Conservation (phyloP, 306 rosid species). For the Trifolium pratense region DNA sequence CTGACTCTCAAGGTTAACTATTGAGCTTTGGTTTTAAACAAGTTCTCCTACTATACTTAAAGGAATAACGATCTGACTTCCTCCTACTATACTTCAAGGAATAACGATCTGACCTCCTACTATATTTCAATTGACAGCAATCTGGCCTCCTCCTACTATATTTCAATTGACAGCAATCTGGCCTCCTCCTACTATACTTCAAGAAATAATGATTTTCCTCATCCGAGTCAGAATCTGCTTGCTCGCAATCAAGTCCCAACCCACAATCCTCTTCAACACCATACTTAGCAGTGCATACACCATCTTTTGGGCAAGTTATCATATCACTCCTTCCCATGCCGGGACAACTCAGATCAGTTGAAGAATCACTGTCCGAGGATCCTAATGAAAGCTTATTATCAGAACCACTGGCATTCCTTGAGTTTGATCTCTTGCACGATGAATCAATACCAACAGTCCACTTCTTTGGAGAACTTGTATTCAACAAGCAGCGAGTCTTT, state of each 20-base stretch:
- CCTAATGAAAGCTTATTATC: slow-evolving; percentile 34
- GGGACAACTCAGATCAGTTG: slow-evolving; percentile 37
- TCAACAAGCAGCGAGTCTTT: slow-evolving; percentile 49
- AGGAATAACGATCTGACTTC: slow-evolving; percentile 32
- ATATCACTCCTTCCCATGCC: slow-evolving; percentile 37
- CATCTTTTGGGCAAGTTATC: slow-evolving; percentile 38
- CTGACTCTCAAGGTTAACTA: slow-evolving; percentile 33
- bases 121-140: slow-evolving; percentile 41
- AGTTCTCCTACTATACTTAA: slow-evolving; percentile 62
- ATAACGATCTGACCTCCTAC: slow-evolving; percentile 49
- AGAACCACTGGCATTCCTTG: slow-evolving; percentile 30
- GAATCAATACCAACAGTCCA: slow-evolving; percentile 39
- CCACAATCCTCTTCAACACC: slow-evolving; percentile 47
- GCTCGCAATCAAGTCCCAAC: slow-evolving; percentile 51
- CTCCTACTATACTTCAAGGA: slow-evolving; percentile 54
- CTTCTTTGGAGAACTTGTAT: slow-evolving; percentile 37
- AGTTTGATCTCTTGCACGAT: slow-evolving; percentile 30
- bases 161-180: slow-evolving; percentile 37
- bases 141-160: slow-evolving; percentile 43
- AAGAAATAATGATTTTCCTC: slow-evolving; percentile 30
- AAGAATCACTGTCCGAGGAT: slow-evolving; percentile 48
- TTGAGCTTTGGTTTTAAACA: slow-evolving; percentile 25
- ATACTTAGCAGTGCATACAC: slow-evolving; percentile 34
- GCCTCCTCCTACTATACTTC: slow-evolving; percentile 16
- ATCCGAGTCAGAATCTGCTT: slow-evolving; percentile 29